Evolutionary conservation across 306 rosid genomes (phyloP).

Genomic region (Oemleria cerasiformis): DNA sequence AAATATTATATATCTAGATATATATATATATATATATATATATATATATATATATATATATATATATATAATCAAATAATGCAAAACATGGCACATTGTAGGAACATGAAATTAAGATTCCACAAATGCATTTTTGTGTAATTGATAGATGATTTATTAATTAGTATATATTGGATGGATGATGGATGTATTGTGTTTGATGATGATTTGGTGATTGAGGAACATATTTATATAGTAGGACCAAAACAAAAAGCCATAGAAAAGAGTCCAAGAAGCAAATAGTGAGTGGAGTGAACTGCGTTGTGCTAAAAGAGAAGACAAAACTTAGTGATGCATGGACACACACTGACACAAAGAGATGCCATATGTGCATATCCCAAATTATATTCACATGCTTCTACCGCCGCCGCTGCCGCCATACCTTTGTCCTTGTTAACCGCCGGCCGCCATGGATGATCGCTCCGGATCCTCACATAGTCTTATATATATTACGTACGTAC

Average conservation of each 20-base stretch:
- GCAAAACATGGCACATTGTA: background rate
- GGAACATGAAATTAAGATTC: background rate
- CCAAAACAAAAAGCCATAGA: background rate
- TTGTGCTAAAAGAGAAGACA: constrained; percentile 19
- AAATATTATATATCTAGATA: no score
- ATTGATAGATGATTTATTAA: background rate
- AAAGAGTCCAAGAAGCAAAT: constrained; percentile 1
- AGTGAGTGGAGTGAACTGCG: background rate
- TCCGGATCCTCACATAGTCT: no score
- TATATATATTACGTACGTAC: no score
- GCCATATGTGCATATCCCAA: constrained; percentile 3
- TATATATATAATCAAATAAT: no score
- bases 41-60: no score
- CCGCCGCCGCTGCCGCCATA: constrained; percentile 1
- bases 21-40: no score
- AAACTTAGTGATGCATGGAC: constrained; percentile 22
- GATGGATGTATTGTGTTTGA: background rate
- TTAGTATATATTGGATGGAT: background rate
- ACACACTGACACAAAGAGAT: no score
- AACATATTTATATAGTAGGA: background rate
- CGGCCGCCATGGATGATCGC: no score
- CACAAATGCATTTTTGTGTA: background rate
- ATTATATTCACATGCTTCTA: constrained; percentile 25
- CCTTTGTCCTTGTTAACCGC: constrained; percentile 14
- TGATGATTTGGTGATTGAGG: background rate